phyloP scores from a whole-genome alignment of 805 yeast species.

The Metschnikowia vanudenii region DNA sequence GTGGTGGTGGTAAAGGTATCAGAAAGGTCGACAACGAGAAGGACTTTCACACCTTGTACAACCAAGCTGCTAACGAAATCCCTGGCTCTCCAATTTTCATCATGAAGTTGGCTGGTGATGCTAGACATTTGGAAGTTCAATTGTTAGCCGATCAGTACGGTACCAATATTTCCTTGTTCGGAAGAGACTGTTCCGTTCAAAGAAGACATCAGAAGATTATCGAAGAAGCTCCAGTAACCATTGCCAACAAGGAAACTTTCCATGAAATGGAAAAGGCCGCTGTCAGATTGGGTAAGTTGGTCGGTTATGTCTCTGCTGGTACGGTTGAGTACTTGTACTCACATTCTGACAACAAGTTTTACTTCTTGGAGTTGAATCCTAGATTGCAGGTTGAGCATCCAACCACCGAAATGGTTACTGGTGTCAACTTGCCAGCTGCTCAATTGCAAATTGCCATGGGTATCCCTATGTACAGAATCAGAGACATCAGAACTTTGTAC shows the following conservation, averaged over 20 bases:
- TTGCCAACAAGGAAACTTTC: slow-evolving; percentile 85
- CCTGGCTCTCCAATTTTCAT: slow-evolving; percentile 99
- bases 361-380: slow-evolving; percentile 95
- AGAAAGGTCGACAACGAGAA: slow-evolving; percentile 88
- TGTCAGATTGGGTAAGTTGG: slow-evolving; percentile 91
- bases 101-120: slow-evolving; percentile 96
- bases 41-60: slow-evolving; percentile 72
- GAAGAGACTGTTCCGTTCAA: slow-evolving; percentile 99
- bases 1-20: slow-evolving; percentile 99
- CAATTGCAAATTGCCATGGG: slow-evolving; percentile 99
- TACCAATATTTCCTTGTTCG: slow-evolving; percentile 93
- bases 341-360: slow-evolving; percentile 89
- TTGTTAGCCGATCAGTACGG: slow-evolving; percentile 98
- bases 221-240: slow-evolving; percentile 98
- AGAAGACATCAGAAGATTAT: slow-evolving; percentile 99
- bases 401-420: slow-evolving; percentile 98
- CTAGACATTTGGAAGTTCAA: slow-evolving; percentile 98
- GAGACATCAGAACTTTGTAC: slow-evolving; percentile 87
- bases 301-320: slow-evolving; percentile 99
- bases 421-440: slow-evolving; percentile 97
- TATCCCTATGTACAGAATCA: slow-evolving; percentile 91
- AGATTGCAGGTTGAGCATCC: slow-evolving; percentile 99
- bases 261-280: slow-evolving; percentile 95
- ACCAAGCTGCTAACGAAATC: slow-evolving; percentile 94
- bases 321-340: slow-evolving; percentile 97